Percentiles rank a stretch among this genome's conserved stretches.
phyloP scores from a whole-genome alignment of 192 early-diverging fungal species.

The Funneliformis geosporum region DNA sequence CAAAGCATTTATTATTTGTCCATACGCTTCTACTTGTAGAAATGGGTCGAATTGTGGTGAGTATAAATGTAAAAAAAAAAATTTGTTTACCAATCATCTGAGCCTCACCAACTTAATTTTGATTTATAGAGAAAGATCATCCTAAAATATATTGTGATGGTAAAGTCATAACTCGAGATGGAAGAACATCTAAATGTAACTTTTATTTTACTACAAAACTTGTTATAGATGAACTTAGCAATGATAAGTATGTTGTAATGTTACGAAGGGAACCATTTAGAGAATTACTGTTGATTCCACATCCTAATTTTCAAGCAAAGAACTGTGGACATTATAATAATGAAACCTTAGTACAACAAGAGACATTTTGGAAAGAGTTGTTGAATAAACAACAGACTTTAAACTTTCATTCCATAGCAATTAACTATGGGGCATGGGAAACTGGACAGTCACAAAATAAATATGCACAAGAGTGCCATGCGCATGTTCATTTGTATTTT shows the following conservation, averaged over 20 bases:
- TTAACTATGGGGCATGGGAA: not conserved
- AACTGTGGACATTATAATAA: not conserved
- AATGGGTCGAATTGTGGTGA: not conserved
- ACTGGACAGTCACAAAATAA: constrained; percentile 4
- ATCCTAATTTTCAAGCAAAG: not conserved
- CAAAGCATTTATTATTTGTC: not conserved
- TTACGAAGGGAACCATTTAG: not conserved
- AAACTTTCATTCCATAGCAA: not conserved
- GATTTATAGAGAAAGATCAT: not conserved
- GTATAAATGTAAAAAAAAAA: not conserved
- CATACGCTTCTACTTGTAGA: not conserved
- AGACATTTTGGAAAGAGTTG: not conserved
- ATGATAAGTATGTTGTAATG: not conserved
- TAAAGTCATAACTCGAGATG: not conserved
- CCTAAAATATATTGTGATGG: not conserved
- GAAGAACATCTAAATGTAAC: not conserved
- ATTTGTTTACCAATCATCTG: not conserved
- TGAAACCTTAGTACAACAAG: not conserved
- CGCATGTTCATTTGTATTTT: not conserved
- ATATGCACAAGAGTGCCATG: not conserved
- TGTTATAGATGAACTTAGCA: not conserved
- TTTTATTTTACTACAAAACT: not conserved
- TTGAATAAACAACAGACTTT: not conserved
- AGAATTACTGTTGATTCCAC: not conserved
- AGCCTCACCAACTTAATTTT: not conserved